Evolutionary conservation across 768 basidiomycete species (phyloP), one percentile per base, ranked within the genome.

Genomic region (Cystofilobasidium macerans): DNA sequence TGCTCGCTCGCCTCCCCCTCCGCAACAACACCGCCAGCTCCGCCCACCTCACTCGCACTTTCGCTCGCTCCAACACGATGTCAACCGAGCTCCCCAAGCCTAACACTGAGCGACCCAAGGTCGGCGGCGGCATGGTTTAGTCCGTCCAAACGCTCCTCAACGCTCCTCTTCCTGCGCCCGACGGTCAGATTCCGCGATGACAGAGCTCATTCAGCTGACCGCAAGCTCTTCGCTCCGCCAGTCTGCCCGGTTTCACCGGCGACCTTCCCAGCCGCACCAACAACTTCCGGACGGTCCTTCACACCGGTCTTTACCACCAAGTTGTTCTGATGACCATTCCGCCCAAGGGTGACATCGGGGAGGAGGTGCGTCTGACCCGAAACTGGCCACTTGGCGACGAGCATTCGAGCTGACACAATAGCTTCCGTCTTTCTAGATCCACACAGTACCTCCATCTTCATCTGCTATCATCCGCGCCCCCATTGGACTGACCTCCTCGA

Each of bases 321-420:
- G 62, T 78, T 42, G 77, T 77, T 22, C 67, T 75, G 38, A 78
- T 78, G 77, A 78, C 77, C 32, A 72, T 78, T 36, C 77, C 77
- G 2, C 73, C 75, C 12, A 75, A 73, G 4, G 77, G 77, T 2
- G 77, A 78, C 45, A 78, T 78, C 48, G 77, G 77, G 16, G 76
- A 77, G 68, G 77, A 76, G 72, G 75, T 75, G 42, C 18, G 20
- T 48, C n/a, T n/a, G n/a, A n/a, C n/a, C n/a, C n/a, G n/a, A n/a
- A n/a, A n/a, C n/a, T n/a, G n/a, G n/a, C n/a, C n/a, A n/a, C n/a
- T n/a, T n/a, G n/a, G n/a, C n/a, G n/a, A n/a, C n/a, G n/a, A n/a
- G n/a, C 36, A 7, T 14, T 14, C 18, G 30, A 30, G 26, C 33
- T 18, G 12, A 24, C 24, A 24, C 30, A 18, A 60, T 26, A 8